Evolutionary conservation across 108 stramenopile species (phyloP), one percentile per base, ranked within the genome.

Genomic region (Cyclotella distinguenda): DNA sequence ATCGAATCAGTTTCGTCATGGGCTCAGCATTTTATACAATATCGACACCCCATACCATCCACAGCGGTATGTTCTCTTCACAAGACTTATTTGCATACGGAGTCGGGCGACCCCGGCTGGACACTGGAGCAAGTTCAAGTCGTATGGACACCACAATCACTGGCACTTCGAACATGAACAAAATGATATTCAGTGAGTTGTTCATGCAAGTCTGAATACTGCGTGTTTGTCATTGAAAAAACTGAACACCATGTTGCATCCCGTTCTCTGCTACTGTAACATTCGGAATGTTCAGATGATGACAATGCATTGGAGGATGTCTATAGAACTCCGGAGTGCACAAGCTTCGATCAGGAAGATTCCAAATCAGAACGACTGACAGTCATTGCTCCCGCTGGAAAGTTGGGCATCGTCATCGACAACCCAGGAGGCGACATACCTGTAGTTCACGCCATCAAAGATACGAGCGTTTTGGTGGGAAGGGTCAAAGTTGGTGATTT

Each of bases 331-430:
- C 64, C 64, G 4, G 48, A 22, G 22, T 19, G 13, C 25, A 44
- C 46, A 4, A 27, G n/a, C 26, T 30, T 49, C 31, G 58, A 68
- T 26, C 62, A 65, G 12, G 64, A 70, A 7, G 48, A 44, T 45
- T 25, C 39, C 11, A 45, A 54, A 27, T 59, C 61, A 5, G 54
- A 80, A 47, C 35, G 68, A n/a, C 2, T 80, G 1, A 60, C 58
- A 12, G 74, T 80, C 21, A 70, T 77, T 12, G 74, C 74, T 23
- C 79, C 79, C 1, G 38, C 66, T 40, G 93, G 93, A 27, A 89
- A 86, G 57, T 68, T 94, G 39, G 93, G 93, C 2, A 85, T 94
- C 71, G 93, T 94, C 7, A 86, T 94, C 64, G 90, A 94, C 40
- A 91, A 90, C 30, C 88, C 90, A 13, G 77, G 76, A 26, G 85